Percentiles rank a stretch among this genome's conserved stretches.
These are phyloP conservation scores for Beauveria caledonica DNA, from an alignment of 2,329 filamentous ascomycete species.

Conservation along the genomic window DNA sequence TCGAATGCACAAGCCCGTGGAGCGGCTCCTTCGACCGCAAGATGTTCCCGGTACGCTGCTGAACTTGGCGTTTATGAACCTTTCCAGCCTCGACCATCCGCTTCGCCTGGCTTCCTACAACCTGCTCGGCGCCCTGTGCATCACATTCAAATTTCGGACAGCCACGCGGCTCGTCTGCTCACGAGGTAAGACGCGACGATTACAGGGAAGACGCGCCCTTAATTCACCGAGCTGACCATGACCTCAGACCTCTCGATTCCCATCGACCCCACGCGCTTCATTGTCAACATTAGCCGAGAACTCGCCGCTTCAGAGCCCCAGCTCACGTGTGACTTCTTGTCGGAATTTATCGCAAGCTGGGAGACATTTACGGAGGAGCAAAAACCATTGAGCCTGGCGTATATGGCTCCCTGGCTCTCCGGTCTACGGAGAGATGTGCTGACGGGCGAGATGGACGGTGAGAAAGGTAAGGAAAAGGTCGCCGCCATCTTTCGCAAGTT, in stretches of 20 bases:
- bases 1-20: slow-evolving; percentile 51
- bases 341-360: slow-evolving; percentile 68
- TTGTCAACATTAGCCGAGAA: slow-evolving; percentile 56
- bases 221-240: neutral
- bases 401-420: slow-evolving; percentile 62
- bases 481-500: slow-evolving; percentile 56
- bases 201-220: neutral
- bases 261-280: slow-evolving; percentile 53
- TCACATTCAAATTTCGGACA: slow-evolving; percentile 58
- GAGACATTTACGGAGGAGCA: slow-evolving; percentile 61
- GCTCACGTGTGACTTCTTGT: slow-evolving; percentile 59
- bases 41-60: slow-evolving; percentile 62
- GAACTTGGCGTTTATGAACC: slow-evolving; percentile 59
- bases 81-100: slow-evolving; percentile 52
- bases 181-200: slow-evolving; percentile 39
- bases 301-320: slow-evolving; percentile 57
- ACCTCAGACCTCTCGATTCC: slow-evolving; percentile 52
- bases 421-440: slow-evolving; percentile 53
- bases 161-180: slow-evolving; percentile 53
- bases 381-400: slow-evolving; percentile 56
- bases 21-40: slow-evolving; percentile 59
- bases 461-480: slow-evolving; percentile 59
- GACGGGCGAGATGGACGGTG: slow-evolving; percentile 50
- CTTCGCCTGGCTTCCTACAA: slow-evolving; percentile 60
- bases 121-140: slow-evolving; percentile 56